phyloP scores from a whole-genome alignment of 352 stramenopile species.

The Phytophthora parvispora region DNA sequence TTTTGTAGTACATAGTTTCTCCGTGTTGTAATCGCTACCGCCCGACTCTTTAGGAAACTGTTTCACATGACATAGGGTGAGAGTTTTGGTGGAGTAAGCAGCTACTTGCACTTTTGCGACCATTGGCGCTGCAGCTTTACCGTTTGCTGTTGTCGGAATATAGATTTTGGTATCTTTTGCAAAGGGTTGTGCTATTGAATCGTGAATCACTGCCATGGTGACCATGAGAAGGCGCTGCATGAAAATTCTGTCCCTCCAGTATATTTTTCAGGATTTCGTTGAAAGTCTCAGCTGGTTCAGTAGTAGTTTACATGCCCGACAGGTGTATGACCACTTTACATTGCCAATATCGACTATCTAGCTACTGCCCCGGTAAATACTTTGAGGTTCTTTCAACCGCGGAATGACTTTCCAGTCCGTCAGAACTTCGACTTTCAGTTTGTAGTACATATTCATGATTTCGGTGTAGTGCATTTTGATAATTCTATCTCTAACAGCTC shows the following conservation, averaged over 20 bases:
- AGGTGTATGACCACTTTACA: background rate
- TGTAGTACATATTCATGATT: background rate
- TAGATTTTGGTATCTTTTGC: background rate
- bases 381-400: background rate
- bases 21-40: background rate
- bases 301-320: background rate
- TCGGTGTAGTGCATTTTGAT: background rate
- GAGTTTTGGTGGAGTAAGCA: background rate
- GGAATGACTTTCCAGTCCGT: background rate
- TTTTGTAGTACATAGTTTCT: background rate
- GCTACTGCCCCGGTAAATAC: background rate
- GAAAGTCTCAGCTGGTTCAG: too few species aligned
- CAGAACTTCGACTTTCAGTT: background rate
- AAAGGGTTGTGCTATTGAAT: background rate
- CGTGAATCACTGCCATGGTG: background rate
- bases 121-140: background rate
- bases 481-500: background rate
- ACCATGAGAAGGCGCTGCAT: background rate
- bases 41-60: background rate
- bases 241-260: background rate
- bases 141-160: background rate
- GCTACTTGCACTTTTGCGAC: background rate
- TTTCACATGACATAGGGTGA: background rate
- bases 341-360: background rate
- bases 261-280: background rate